Conservation (phyloP, 73 alveolate genomes). For the Tetrahymena borealis region DNA sequence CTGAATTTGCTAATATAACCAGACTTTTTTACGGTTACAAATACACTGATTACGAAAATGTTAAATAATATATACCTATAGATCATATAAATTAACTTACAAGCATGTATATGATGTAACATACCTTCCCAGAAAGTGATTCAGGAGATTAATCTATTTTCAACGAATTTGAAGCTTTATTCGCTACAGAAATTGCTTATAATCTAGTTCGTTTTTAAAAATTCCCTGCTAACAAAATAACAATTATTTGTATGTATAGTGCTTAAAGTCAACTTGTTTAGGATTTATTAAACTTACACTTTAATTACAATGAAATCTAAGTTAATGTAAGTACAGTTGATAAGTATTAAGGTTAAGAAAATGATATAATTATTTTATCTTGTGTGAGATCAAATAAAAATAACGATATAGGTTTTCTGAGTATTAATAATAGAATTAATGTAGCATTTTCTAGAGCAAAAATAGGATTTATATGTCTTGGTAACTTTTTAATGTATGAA, state of each 20-base stretch:
- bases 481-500: constrained; percentile 51
- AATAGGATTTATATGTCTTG: constrained; percentile 73
- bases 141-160: constrained; percentile 54
- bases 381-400: constrained; percentile 69
- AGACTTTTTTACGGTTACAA: constrained; percentile 58
- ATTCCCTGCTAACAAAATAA: constrained; percentile 47
- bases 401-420: constrained; percentile 62
- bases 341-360: constrained; percentile 88
- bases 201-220: constrained; percentile 49
- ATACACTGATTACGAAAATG: constrained; percentile 48
- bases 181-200: constrained; percentile 48
- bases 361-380: constrained; percentile 72
- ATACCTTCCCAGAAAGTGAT: constrained; percentile 44
- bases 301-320: background rate
- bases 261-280: constrained; percentile 41
- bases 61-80: background rate
- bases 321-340: constrained; percentile 73
- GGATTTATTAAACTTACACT: background rate
- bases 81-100: constrained; percentile 36
- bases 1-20: constrained; percentile 67
- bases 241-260: constrained; percentile 68
- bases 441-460: constrained; percentile 91
- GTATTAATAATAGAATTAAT: constrained; percentile 71
- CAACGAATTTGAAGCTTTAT: constrained; percentile 65
- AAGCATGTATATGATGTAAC: constrained; percentile 61